A percentile compares a stretch with the other conserved stretches of the same genome.
Evolutionary conservation across 768 basidiomycete genomes (phyloP).

Genomic region (Suillus spraguei): DNA sequence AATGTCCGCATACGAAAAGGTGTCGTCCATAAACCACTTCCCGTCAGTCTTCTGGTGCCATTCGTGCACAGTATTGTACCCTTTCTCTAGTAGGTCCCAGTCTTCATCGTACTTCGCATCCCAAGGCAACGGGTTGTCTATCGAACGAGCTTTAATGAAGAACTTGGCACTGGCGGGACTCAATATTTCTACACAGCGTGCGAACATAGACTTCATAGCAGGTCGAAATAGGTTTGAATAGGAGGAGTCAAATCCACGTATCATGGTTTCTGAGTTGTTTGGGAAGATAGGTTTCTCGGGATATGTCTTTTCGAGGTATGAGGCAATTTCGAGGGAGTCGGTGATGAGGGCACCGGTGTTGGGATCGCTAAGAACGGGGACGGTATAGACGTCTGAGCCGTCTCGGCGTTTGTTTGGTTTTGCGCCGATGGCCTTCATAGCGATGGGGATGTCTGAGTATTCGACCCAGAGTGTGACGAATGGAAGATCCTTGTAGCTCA

Average conservation of each 20-base stretch:
- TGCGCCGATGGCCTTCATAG: constrained; percentile 29
- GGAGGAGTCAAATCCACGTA: constrained; percentile 23
- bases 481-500: constrained; percentile 36
- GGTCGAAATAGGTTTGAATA: not conserved
- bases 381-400: constrained; percentile 28
- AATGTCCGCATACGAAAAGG: constrained; percentile 35
- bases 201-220: constrained; percentile 18
- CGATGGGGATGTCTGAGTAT: constrained; percentile 33
- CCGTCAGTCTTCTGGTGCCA: constrained; percentile 28
- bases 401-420: constrained; percentile 19
- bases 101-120: constrained; percentile 37
- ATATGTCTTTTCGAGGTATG: constrained; percentile 39
- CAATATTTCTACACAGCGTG: constrained; percentile 32
- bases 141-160: constrained; percentile 40
- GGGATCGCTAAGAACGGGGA: constrained; percentile 38
- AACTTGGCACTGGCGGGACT: constrained; percentile 37
- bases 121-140: constrained; percentile 35
- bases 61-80: constrained; percentile 13
- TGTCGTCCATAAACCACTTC: constrained; percentile 33
- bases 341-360: constrained; percentile 29
- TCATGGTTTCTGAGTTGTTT: constrained; percentile 23
- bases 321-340: constrained; percentile 35
- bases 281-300: constrained; percentile 34
- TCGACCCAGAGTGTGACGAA: constrained; percentile 38
- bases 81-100: constrained; percentile 26